Percentiles rank a stretch among this genome's conserved stretches.
Evolutionary conservation across 768 basidiomycete genomes (phyloP).

Genomic region (Xanthoconium stramineum): DNA sequence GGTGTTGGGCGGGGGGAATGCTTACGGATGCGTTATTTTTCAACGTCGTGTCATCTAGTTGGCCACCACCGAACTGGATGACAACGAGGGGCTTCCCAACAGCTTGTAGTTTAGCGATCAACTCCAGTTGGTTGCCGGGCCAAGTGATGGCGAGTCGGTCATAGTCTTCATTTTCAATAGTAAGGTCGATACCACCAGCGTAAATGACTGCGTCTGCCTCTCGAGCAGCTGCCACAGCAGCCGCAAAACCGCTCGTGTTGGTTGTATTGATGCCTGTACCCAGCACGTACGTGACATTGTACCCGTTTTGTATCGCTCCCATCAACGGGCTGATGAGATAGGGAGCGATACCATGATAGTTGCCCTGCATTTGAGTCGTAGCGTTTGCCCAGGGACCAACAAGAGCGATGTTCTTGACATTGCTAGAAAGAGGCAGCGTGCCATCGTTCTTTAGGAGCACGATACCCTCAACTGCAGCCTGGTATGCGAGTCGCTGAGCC

Average conservation of each 20-base stretch:
- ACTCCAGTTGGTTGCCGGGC: too few relatives aligned
- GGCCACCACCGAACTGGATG: constrained; percentile 56
- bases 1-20: neutral
- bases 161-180: too few relatives aligned
- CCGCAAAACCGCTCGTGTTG: constrained; percentile 46
- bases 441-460: constrained; percentile 65
- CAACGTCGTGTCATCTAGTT: constrained; percentile 47
- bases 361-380: constrained; percentile 55
- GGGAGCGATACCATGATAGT: constrained; percentile 52
- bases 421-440: constrained; percentile 47
- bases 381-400: constrained; percentile 61
- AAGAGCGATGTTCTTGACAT: constrained; percentile 49
- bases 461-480: constrained; percentile 51
- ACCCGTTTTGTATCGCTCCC: constrained; percentile 47
- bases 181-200: constrained; percentile 49
- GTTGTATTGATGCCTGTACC: constrained; percentile 43
- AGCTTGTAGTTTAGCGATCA: too few relatives aligned
- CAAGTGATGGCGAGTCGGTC: too few relatives aligned
- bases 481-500: constrained; percentile 47
- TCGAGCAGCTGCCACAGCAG: constrained; percentile 46
- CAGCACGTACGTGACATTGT: constrained; percentile 38
- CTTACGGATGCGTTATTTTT: constrained; percentile 42
- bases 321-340: constrained; percentile 53
- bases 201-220: constrained; percentile 50
- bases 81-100: too few relatives aligned